phyloP scores from a whole-genome alignment of 441 rosid genomes.

The Melastoma candidum region DNA sequence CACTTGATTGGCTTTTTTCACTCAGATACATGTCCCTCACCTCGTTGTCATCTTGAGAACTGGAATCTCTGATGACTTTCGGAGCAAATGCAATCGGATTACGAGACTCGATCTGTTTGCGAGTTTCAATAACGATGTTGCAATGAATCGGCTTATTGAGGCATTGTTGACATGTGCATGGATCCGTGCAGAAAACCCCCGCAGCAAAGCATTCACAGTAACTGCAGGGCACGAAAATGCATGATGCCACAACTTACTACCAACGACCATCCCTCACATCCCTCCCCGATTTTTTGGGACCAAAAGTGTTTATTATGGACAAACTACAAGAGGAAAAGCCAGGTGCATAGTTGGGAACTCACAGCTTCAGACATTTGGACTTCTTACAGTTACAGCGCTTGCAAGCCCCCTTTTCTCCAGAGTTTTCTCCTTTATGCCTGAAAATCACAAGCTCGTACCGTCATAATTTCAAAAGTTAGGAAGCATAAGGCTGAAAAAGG shows the following conservation, averaged over 20 bases:
- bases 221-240: background rate
- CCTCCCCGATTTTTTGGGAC: too few species aligned
- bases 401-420: constrained; percentile 68
- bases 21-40: background rate
- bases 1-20: background rate
- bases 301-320: too few species aligned
- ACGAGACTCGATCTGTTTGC: constrained; percentile 5
- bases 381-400: constrained; percentile 99
- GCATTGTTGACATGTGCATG: constrained; percentile 11
- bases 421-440: constrained; percentile 59
- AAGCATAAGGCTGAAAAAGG: too few species aligned
- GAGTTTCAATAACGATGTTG: constrained; percentile 4
- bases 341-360: constrained; percentile 20
- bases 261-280: too few species aligned
- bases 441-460: constrained; percentile 6
- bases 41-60: background rate
- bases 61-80: constrained; percentile 6
- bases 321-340: too few species aligned
- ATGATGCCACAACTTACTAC: too few species aligned
- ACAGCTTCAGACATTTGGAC: constrained; percentile 99
- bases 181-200: constrained; percentile 8
- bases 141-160: constrained; percentile 8
- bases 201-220: constrained; percentile 11
- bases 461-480: too few species aligned
- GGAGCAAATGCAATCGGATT: constrained; percentile 11